Percentiles rank a stretch among this genome's conserved stretches.
Evolutionary conservation across 2,329 filamentous ascomycete genomes (phyloP).

Genomic region (Cephalotrichum gorgonifer): DNA sequence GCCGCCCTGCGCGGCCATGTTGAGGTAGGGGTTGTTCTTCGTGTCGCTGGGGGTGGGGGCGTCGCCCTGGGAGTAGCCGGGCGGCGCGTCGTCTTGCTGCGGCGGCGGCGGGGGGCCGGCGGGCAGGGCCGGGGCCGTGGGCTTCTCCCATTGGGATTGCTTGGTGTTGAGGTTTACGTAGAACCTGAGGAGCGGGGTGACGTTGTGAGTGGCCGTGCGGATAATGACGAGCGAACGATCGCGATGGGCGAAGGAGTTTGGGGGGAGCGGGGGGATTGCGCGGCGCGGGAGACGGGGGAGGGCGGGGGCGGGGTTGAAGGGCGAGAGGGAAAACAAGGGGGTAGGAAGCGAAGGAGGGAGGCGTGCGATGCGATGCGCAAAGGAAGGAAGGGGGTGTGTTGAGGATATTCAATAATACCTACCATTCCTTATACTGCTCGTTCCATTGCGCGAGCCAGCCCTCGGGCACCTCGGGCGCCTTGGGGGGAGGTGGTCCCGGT

Average conservation of each 20-base stretch:
- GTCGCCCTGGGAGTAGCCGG: constrained; percentile 45
- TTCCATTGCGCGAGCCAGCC: constrained; percentile 85
- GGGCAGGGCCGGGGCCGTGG: constrained; percentile 55
- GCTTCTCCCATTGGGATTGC: constrained; percentile 82
- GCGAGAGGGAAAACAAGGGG: background rate
- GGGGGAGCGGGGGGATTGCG: constrained; percentile 4
- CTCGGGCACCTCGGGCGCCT: constrained; percentile 48
- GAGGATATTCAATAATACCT: constrained; percentile 14
- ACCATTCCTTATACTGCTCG: constrained; percentile 81
- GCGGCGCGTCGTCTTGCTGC: constrained; percentile 51
- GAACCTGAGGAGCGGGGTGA: constrained; percentile 68
- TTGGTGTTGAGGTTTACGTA: constrained; percentile 86
- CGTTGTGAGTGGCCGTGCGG: constrained; percentile 1
- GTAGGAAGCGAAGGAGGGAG: too few relatives aligned
- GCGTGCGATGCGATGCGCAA: too few relatives aligned
- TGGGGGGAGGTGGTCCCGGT: constrained; percentile 44
- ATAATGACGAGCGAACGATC: too few relatives aligned
- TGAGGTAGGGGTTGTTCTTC: constrained; percentile 64
- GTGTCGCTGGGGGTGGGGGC: constrained; percentile 33
- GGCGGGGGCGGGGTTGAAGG: background rate
- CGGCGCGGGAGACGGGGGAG: background rate
- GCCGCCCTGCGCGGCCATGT: constrained; percentile 18
- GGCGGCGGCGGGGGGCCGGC: constrained; percentile 24
- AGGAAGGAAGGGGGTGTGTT: background rate
- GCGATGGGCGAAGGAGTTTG: too few relatives aligned